phyloP scores from a whole-genome alignment of 257 asterid species.

The Perilla frutescens region DNA sequence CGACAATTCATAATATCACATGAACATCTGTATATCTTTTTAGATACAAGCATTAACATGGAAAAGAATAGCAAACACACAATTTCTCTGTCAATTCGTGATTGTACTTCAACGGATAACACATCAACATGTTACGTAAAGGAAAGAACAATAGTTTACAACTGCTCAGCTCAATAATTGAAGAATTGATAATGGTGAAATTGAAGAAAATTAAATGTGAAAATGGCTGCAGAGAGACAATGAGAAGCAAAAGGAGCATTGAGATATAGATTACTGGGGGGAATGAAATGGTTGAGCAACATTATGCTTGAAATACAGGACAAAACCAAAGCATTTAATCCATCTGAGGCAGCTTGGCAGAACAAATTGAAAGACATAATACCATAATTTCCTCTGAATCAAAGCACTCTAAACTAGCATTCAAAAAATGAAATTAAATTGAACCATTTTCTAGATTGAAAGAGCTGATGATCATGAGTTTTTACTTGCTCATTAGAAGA shows the following conservation, averaged over 20 bases:
- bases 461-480: neutral
- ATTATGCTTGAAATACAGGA: neutral
- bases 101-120: neutral
- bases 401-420: conserved; percentile 14
- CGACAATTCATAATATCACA: conserved; percentile 9
- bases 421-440: neutral
- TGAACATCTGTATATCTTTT: neutral
- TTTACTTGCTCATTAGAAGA: conserved; percentile 21
- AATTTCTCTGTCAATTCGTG: neutral
- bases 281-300: neutral
- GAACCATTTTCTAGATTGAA: conserved; percentile 7
- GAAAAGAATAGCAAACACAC: neutral
- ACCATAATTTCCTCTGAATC: neutral
- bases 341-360: conserved; percentile 26
- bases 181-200: neutral
- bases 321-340: neutral
- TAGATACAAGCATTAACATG: neutral
- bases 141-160: neutral
- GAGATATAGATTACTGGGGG: neutral
- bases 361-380: neutral
- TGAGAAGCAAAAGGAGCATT: neutral
- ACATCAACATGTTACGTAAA: neutral
- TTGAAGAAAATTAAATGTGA: neutral
- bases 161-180: neutral
- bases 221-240: neutral